Base-by-base conservation (phyloP, 768 basidiomycete species). In the Multifurca ochricompacta region DNA sequence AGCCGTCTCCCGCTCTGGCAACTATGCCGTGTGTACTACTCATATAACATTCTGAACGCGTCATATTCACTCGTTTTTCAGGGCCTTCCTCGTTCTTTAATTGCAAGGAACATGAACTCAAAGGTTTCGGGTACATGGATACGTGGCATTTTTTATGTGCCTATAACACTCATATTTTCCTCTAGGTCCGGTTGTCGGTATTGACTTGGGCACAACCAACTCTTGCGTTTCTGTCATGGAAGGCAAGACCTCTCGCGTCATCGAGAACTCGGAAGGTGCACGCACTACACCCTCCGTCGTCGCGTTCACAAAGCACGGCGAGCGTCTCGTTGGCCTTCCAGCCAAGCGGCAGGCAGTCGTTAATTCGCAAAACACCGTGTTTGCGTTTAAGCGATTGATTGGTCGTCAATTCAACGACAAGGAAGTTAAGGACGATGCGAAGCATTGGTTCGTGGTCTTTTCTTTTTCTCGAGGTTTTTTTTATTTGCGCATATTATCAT, bases 201-300 rank as follows among this genome's bases (percentile, higher is more conserved):
- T 98, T 75, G 94, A 97, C 74, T 77, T 98, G 76, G 94, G 92
- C 36, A 91, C 89, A 35, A 91, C 90, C 28, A 90, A 91, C 71
- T 92, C 90, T 45, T 92, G 89, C 69, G 91, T 93, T 54, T 83
- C 87, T 45, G 79, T 96, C 58, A 96, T 95, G 91, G 94, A 97
- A 75, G 94, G 91, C 62, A 85, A 95, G 75, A 86, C 84, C 32
- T 81, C 94, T 46, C 87, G 90, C 62, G 95, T 98, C 60, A 87
- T 99, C 62, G 96, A 97, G 74, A 98, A 98, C 75, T 76, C 94
- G 5, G 95, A 98, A 75, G 95, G 96, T 76, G 89, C 88, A 53
- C 84, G 96, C 62, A 98, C 96, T 59, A 99, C 96, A 14, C 96
- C 96, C 2, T 99, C 96, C 35, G 92, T 97, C 52, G 91, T 98